phyloP scores from a whole-genome alignment of 2,329 filamentous ascomycete species.

The Fonsecaea nubica region DNA sequence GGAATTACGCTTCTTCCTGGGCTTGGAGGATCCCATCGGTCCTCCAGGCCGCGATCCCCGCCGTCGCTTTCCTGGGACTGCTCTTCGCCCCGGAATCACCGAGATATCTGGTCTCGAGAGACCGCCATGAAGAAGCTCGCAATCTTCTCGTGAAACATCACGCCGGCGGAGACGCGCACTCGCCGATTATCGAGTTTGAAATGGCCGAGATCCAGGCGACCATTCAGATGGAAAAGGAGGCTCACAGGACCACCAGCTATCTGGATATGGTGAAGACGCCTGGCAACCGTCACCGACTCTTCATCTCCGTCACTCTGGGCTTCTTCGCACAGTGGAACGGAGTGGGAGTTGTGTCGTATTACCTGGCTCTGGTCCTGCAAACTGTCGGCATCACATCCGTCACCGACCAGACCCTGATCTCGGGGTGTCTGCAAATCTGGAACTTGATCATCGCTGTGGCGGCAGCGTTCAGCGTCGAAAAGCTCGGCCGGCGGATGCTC shows the following conservation, averaged over 20 bases:
- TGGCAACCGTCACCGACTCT: conserved; percentile 40
- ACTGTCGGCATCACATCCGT: conserved; percentile 38
- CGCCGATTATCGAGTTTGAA: conserved; percentile 72
- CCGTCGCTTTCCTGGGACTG: conserved; percentile 55
- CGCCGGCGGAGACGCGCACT: conserved; percentile 54
- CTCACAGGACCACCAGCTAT: conserved; percentile 65
- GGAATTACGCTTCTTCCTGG: too few relatives aligned
- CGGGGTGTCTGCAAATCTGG: conserved; percentile 40
- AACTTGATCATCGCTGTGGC: conserved; percentile 38
- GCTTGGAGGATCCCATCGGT: too few relatives aligned
- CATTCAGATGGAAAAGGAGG: conserved; percentile 73
- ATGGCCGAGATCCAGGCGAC: conserved; percentile 70
- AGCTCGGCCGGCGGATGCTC: conserved; percentile 39
- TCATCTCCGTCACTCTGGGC: conserved; percentile 40
- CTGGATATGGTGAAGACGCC: conserved; percentile 34
- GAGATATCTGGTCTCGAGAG: too few relatives aligned
- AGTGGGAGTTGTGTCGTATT: conserved; percentile 40
- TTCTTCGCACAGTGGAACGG: conserved; percentile 26
- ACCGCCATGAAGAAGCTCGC: too few relatives aligned
- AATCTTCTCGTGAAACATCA: conserved; percentile 43
- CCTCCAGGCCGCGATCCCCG: too few relatives aligned
- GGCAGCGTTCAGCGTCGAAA: conserved; percentile 40
- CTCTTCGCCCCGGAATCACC: neutral
- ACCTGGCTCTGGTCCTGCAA: conserved; percentile 33
- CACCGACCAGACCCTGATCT: conserved; percentile 31